These are phyloP conservation scores for Pseudocercospora macadamiae DNA, from an alignment of 2,329 filamentous ascomycete genomes.

Conservation along the genomic window DNA sequence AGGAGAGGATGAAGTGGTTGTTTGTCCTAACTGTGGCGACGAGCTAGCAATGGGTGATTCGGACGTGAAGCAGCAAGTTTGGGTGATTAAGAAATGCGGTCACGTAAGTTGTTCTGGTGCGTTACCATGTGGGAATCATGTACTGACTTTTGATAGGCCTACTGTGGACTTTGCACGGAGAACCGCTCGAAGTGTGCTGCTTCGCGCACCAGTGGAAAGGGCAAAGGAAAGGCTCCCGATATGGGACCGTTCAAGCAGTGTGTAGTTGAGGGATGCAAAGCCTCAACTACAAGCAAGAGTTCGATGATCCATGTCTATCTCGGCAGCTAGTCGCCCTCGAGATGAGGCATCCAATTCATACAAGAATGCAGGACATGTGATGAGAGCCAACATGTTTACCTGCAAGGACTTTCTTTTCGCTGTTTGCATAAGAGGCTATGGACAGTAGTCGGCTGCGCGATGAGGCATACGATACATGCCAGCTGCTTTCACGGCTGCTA, in stretches of 20 bases:
- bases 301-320: slow-evolving; percentile 34
- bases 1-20: slow-evolving; percentile 69
- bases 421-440: no score
- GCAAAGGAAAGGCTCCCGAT: slow-evolving; percentile 41
- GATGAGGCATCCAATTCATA: neutral
- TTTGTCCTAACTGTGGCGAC: slow-evolving; percentile 84
- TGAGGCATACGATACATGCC: no score
- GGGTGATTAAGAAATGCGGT: slow-evolving; percentile 87
- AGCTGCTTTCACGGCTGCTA: no score
- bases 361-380: no score
- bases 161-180: slow-evolving; percentile 56
- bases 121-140: neutral
- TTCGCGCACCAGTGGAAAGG: slow-evolving; percentile 30
- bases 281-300: slow-evolving; percentile 15
- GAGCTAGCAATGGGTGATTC: slow-evolving; percentile 77
- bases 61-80: slow-evolving; percentile 78
- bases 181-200: slow-evolving; percentile 36
- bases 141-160: slow-evolving; percentile 45
- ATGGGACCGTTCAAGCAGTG: slow-evolving; percentile 47
- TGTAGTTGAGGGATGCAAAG: slow-evolving; percentile 47
- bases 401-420: no score
- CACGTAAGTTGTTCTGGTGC: slow-evolving; percentile 65
- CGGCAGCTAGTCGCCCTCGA: slow-evolving; percentile 27
- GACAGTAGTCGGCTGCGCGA: no score
- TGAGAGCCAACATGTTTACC: neutral